These are phyloP conservation scores for Leccinum olivaceopallidum DNA, from an alignment of 768 basidiomycete species.

Conservation along the genomic window DNA sequence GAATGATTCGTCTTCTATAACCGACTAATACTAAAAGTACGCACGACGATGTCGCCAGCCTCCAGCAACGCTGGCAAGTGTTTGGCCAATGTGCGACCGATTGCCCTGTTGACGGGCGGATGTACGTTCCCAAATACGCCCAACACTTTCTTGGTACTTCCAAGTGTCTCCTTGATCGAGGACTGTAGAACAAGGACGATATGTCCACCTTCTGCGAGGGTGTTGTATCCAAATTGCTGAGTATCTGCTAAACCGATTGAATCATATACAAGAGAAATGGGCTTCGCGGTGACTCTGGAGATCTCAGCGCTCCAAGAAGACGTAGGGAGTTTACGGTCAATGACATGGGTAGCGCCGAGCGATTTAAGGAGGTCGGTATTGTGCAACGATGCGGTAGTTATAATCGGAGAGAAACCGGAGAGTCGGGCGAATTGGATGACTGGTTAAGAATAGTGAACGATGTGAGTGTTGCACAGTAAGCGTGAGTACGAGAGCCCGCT, in stretches of 20 bases:
- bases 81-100: conserved; percentile 15
- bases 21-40: not conserved
- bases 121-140: conserved; percentile 14
- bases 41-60: conserved; percentile 18
- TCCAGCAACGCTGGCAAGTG: conserved; percentile 14
- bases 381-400: conserved; percentile 40
- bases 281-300: conserved; percentile 11
- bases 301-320: conserved; percentile 18
- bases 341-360: conserved; percentile 39
- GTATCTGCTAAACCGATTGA: conserved; percentile 32
- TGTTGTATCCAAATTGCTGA: conserved; percentile 34
- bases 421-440: conserved; percentile 38
- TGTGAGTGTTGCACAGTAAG: not conserved
- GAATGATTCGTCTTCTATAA: not conserved
- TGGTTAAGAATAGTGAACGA: not conserved
- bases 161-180: conserved; percentile 13
- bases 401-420: conserved; percentile 39
- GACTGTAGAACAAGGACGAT: conserved; percentile 16
- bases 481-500: conserved; percentile 16
- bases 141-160: conserved; percentile 21
- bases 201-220: conserved; percentile 33
- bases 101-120: conserved; percentile 9
- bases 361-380: conserved; percentile 35
- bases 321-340: conserved; percentile 30
- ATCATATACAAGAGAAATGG: conserved; percentile 26